Base-by-base conservation (phyloP, 768 basidiomycete genomes). In the Clavulina sp. region DNA sequence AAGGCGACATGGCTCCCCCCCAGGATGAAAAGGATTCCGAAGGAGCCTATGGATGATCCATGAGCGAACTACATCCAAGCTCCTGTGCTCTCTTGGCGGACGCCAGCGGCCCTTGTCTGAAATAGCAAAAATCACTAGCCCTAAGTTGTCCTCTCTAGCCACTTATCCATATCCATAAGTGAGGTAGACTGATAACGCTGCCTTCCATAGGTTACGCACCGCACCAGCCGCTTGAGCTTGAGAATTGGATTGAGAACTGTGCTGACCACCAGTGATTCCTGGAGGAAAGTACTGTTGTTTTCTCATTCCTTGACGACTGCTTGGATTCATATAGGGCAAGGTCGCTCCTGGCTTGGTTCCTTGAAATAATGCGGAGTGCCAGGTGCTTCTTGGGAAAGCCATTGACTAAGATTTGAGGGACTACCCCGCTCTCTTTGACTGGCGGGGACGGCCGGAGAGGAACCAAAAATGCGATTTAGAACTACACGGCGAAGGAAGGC, bases 301-400 rank as follows among this genome's bases (percentile, higher is more conserved):
- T 67, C 41, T 24, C 52, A n/a, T n/a, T 34, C 43, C 18, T 29
- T n/a, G n/a, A n/a, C n/a, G n/a, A n/a, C n/a, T n/a, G n/a, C n/a
- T n/a, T n/a, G n/a, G n/a, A n/a, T n/a, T n/a, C n/a, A n/a, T n/a
- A 19, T 19, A 49, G 57, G 70, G 70, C 4, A 66, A 66, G 41
- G 58, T 60, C 2, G 62, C 77, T 5, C 52, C 77, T 16, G 66
- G 72, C 51, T 65, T 64, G 3, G 60, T 73, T 3, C 73, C 74
- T 0, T 74, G 73, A 31, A 72, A 72, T 52, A 70, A 71, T 56
- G 58, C 50, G 0, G 74, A 73, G 0, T 75, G 73, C 56, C 58
- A 57, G 28, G 77, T 78, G 58, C 67, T 76, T 51, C 69, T 73
- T 67, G 68, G 73, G 52, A 75, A 72, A 68, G 70, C 72, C 33